Base-by-base conservation (phyloP, 2,329 filamentous ascomycete species). In the Whalleya microplaca region DNA sequence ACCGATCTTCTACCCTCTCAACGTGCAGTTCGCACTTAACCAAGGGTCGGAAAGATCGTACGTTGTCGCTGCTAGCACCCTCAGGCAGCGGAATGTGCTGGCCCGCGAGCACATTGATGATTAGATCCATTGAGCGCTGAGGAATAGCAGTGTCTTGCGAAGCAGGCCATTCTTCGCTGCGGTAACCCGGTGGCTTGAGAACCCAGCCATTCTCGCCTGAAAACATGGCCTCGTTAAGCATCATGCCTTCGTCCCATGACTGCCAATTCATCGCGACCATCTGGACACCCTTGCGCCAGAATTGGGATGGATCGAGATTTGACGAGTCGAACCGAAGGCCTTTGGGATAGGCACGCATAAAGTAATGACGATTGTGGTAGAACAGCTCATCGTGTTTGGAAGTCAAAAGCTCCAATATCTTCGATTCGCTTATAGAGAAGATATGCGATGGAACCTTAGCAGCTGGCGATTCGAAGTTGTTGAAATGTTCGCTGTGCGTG, bases 201-300 rank as follows among this genome's bases (percentile, higher is more conserved):
- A 93, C 85, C 90, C 91, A 97, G 41, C 94, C 93, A 42, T 84
- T 78, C 48, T 90, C 89, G 9, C 86, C 90, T 37, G 92, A 91
- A 72, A 98, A 99, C 95, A 99, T 98, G 70, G 90, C 95, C 68
- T 96, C 90, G 70, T 98, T 98, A 70, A 99, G 84, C 80, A 98
- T 96, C 84, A 97, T 96, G 43, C 91, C 91, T 54, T 95, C 86
- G 71, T 98, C 94, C 64, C 93, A 89, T 2, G 89, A 94, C 74
- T 99, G 95, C 94, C 95, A 98, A 72, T 99, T 99, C 73, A 98
- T 83, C 18, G 95, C 94, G 4, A 92, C 93, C 94, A 99, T 98
- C 73, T 99, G 95, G 19, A 97, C 93, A 23, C 95, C 95, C 51
- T 91, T 87, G 48, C 92, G 87, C 95, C 95, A 99, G 71, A 92